Evolutionary conservation across 2,329 filamentous ascomycete genomes (phyloP), one percentile per base, ranked within the genome.

Genomic region (Phaeosphaeriaceae sp.): DNA sequence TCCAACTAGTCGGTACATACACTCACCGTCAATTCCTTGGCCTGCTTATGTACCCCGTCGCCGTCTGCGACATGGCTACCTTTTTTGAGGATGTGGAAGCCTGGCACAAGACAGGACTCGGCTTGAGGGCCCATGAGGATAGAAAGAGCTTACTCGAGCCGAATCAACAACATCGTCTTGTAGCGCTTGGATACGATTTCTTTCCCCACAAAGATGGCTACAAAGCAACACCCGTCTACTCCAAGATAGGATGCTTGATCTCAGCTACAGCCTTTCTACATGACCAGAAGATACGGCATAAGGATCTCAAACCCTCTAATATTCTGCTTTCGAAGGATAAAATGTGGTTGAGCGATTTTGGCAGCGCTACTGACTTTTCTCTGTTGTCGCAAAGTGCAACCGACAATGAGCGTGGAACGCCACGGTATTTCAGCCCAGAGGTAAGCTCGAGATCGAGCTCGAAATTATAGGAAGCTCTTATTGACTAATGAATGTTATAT

Each of bases 1-100:
- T 69, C n/a, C 50, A 62, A n/a, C 54, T 71, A 6, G 49, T 71
- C 2, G 68, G 67, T 6, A 69, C 68, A 6, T 71, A 71, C 32
- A 68, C 64, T 1, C 56, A 70, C 24, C 40, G 58, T 2, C 60
- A 60, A 46, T 59, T 64, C 30, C 50, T 62, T 2, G 59, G 68
- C 1, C 47, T 72, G 3, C 55, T 70, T 1, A 21, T 72, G 22
- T 56, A 61, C 7, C 68, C 66, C 0, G 63, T 72, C 1, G 69
- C 69, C 8, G 19, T 57, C 1, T 69, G 69, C 47, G 65, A 72
- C 43, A 30, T 69, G 4, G 59, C 59, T 11, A 65, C 59, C 1
- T 63, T 70, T 46, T 61, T 71, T 26, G 65, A 66, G 35, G 66
- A 70, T 44, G 49, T 61, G n/a, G 65, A 69, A 43, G 48, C 32